Conservation (phyloP, 257 asterid species). For the Ligustrum vulgare region DNA sequence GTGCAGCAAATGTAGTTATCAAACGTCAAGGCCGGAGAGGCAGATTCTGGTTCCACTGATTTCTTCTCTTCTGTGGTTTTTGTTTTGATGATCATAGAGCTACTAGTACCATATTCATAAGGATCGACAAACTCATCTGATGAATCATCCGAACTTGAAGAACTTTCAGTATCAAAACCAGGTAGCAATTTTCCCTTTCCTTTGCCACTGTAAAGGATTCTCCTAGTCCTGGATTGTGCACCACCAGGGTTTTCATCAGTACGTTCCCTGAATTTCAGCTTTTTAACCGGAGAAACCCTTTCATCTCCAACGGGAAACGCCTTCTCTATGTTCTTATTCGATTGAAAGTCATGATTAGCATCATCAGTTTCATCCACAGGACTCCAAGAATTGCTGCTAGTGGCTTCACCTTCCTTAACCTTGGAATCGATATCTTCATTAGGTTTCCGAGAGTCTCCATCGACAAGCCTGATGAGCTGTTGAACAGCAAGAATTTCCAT, state of each 20-base stretch:
- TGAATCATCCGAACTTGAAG: too few relatives aligned
- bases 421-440: neutral
- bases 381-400: neutral
- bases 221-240: conserved; percentile 5
- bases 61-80: neutral
- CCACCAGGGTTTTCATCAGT: neutral
- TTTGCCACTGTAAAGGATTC: neutral
- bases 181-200: neutral
- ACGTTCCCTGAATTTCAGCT: conserved; percentile 13
- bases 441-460: neutral
- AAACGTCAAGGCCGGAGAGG: neutral
- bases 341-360: conserved; percentile 1
- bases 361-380: conserved; percentile 3
- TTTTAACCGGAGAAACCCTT: neutral
- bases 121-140: too few relatives aligned
- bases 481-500: conserved; percentile 16
- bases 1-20: conserved; percentile 27
- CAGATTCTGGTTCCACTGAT: too few relatives aligned
- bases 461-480: conserved; percentile 27
- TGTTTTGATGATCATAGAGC: neutral
- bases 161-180: neutral
- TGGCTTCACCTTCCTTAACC: too few relatives aligned
- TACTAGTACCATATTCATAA: neutral
- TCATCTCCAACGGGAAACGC: neutral
- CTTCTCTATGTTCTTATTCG: neutral